Percentiles rank a stretch among this genome's conserved stretches.
phyloP scores from a whole-genome alignment of 371 early-diverging fungal species.

The Phascolomyces articulosus region DNA sequence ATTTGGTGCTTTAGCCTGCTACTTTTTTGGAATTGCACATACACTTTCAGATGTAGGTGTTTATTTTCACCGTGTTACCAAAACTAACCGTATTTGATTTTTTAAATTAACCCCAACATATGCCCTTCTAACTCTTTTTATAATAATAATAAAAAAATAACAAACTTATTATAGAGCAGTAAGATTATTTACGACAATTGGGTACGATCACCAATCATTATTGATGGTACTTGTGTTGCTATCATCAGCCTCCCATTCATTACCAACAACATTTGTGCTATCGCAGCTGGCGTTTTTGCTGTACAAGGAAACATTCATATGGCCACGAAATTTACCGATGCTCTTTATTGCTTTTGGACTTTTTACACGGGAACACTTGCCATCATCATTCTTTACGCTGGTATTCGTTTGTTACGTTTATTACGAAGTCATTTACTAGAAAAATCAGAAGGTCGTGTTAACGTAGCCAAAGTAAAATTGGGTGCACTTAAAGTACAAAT shows the following conservation, averaged over 20 bases:
- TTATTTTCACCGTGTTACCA: not conserved
- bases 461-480: constrained; percentile 21
- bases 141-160: not conserved
- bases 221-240: constrained; percentile 24
- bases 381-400: constrained; percentile 10
- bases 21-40: constrained; percentile 45
- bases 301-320: constrained; percentile 13
- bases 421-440: constrained; percentile 3
- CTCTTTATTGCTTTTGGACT: constrained; percentile 25
- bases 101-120: not conserved
- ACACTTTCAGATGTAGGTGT: constrained; percentile 38
- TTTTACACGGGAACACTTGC: constrained; percentile 12
- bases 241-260: constrained; percentile 29
- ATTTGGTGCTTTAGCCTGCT: constrained; percentile 37
- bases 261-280: constrained; percentile 34
- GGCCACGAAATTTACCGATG: constrained; percentile 27
- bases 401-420: constrained; percentile 10
- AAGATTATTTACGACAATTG: constrained; percentile 21
- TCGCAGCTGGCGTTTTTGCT: constrained; percentile 32
- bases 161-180: constrained; percentile 26
- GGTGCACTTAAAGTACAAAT: constrained; percentile 26
- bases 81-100: not conserved
- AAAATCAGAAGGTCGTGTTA: constrained; percentile 14
- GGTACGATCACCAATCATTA: constrained; percentile 19
- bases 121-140: not conserved